Conservation (phyloP, 352 stramenopile genomes). For the Phytophthora sansomeana region DNA sequence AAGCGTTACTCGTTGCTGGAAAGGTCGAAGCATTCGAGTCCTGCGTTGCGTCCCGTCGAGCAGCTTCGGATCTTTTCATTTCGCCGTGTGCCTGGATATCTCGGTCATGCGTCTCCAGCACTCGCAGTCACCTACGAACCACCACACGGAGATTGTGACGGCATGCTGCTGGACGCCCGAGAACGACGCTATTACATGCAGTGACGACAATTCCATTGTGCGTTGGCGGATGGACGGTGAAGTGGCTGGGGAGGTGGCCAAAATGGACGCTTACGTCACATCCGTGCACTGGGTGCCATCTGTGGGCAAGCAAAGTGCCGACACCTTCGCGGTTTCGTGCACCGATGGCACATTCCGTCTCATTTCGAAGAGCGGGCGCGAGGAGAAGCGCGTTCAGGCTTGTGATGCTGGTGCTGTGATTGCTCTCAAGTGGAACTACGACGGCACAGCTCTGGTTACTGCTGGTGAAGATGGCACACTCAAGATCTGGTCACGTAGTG, state of each 20-base stretch:
- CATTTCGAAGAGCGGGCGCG: constrained; percentile 88
- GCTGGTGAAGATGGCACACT: constrained; percentile 93
- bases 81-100: constrained; percentile 1
- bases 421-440: constrained; percentile 93
- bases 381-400: constrained; percentile 93
- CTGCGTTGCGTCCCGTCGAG: not conserved
- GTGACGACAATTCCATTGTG: constrained; percentile 85
- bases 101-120: constrained; percentile 81
- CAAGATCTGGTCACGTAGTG: constrained; percentile 92
- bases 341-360: constrained; percentile 92
- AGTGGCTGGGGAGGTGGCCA: constrained; percentile 73
- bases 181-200: constrained; percentile 90
- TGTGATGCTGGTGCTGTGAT: constrained; percentile 89
- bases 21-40: constrained; percentile 18
- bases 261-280: constrained; percentile 82
- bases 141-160: constrained; percentile 86
- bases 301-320: constrained; percentile 80
- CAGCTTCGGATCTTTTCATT: constrained; percentile 36
- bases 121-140: constrained; percentile 72
- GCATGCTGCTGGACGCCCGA: constrained; percentile 89
- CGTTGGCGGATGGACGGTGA: constrained; percentile 89
- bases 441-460: constrained; percentile 92
- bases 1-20: constrained; percentile 23
- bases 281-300: constrained; percentile 84
- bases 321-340: constrained; percentile 91